Evolutionary conservation across 495 filamentous ascomycete species (phyloP).

Genomic region (Extremus antarcticus): DNA sequence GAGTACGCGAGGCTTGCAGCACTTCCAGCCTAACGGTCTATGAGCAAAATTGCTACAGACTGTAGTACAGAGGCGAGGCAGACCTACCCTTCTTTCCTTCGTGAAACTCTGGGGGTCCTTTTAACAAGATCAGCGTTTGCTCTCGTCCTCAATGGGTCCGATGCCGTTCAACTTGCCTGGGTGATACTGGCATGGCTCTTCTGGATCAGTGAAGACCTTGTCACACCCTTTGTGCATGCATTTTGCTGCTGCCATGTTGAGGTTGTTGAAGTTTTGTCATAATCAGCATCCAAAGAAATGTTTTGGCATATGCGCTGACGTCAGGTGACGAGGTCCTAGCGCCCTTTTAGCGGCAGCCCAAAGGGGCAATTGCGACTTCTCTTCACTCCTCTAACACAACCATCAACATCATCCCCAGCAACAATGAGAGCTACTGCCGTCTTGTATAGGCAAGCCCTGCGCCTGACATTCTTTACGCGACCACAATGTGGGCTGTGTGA

Average conservation of each 20-base stretch:
- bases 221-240: constrained; percentile 94
- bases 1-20: constrained; percentile 94
- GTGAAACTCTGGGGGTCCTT: constrained; percentile 57
- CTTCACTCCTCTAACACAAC: not conserved
- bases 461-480: constrained; percentile 76
- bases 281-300: not conserved
- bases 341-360: no score
- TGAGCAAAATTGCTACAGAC: constrained; percentile 8
- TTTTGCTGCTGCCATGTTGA: constrained; percentile 41
- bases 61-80: constrained; percentile 10
- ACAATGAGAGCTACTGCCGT: constrained; percentile 12
- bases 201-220: constrained; percentile 71
- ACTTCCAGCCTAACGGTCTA: constrained; percentile 75
- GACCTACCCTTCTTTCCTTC: constrained; percentile 93
- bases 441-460: constrained; percentile 41
- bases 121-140: not conserved
- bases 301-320: not conserved
- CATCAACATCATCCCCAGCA: not conserved
- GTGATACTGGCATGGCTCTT: constrained; percentile 85
- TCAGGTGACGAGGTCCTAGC: no score
- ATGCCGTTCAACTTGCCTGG: constrained; percentile 58
- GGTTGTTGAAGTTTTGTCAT: constrained; percentile 43
- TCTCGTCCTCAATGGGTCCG: not conserved
- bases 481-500: constrained; percentile 68
- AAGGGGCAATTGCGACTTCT: no score